Conservation (phyloP, 2,329 filamentous ascomycete genomes). For the Exserohilum turcica region DNA sequence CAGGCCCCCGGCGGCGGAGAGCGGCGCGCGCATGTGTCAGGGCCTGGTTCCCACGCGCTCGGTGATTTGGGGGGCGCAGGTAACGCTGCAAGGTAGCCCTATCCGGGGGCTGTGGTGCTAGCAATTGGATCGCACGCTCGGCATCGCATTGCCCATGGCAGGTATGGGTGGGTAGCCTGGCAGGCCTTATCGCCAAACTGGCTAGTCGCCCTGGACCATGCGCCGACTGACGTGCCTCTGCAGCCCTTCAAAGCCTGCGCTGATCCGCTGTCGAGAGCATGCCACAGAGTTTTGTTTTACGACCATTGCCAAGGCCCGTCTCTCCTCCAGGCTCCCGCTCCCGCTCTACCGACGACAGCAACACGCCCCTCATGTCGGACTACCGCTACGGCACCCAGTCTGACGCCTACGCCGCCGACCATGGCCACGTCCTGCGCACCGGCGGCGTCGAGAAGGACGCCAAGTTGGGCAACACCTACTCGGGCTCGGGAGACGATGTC, state of each 20-base stretch:
- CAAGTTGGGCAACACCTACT: conserved; percentile 31
- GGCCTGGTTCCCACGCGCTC: conserved; percentile 11
- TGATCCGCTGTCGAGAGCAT: conserved; percentile 20
- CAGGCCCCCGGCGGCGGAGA: conserved; percentile 11
- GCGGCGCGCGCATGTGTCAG: conserved; percentile 11
- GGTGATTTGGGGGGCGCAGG: conserved; percentile 23
- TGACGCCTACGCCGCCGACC: conserved; percentile 42
- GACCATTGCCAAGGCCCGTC: conserved; percentile 17
- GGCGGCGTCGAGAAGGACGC: conserved; percentile 31
- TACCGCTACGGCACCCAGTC: conserved; percentile 42
- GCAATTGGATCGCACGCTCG: conserved; percentile 25
- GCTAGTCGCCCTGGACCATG: conserved; percentile 31
- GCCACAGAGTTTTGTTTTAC: conserved; percentile 26
- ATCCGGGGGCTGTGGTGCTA: conserved; percentile 15
- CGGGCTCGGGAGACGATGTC: conserved; percentile 32
- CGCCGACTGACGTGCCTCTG: conserved; percentile 33
- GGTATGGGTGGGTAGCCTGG: conserved; percentile 27
- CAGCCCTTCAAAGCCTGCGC: conserved; percentile 36
- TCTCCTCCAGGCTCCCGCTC: conserved; percentile 16
- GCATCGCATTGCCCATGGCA: conserved; percentile 21
- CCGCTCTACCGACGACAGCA: conserved; percentile 15
- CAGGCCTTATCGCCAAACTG: conserved; percentile 22
- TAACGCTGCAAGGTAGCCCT: conserved; percentile 12
- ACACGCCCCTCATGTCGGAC: conserved; percentile 25
- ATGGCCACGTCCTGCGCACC: conserved; percentile 32